Base-by-base conservation (phyloP, 305 asterid species). In the Plantago coronopus region DNA sequence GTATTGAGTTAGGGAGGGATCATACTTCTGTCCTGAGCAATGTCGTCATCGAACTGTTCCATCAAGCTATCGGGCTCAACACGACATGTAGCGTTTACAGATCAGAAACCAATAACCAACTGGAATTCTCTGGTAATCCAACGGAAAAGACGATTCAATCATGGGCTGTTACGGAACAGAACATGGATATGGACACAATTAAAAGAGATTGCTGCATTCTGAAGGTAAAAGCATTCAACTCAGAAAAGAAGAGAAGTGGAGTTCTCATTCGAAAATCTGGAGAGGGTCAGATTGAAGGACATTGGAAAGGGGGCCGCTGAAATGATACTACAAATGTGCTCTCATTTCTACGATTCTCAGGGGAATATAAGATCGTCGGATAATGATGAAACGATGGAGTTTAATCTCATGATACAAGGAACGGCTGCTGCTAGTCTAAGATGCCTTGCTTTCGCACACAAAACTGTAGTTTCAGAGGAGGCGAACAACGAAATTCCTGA, bases 281-380 rank as follows among this genome's bases (percentile, higher is more conserved):
- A 16, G 94, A 84, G 34, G 67, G 61, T n/a, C 55, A 69, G 0
- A 21, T 56, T 21, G 82, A 82, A 31, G 87, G 72, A 8, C 94
- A 84, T 46, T 82, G 94, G 89, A 87, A 87, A 74, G 95, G 95
- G n/a, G 17, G 95, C 88, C 3, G 88, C 95, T 29, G 95, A 87
- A 55, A 78, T 87, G 90, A 69, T 84, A 15, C 72, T 81, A 17
- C 81, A 74, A 61, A 72, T 76, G 81, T 87, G 95, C 68, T 72
- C 89, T 0, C 71, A 76, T 50, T 84, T 78, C 70, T 84, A 78
- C 54, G 76, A 82, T 72, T 16, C 14, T 7, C 69, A 72, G 10
- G 95, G 95, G 16, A 65, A 75, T 17, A 48, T 57, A 12, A 79
- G 37, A 59, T 63, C 49, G 13, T 43, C 84, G 9, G 64, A 63